These are phyloP conservation scores for Pleurotus ostreatus DNA, from an alignment of 768 basidiomycete genomes.

Conservation along the genomic window DNA sequence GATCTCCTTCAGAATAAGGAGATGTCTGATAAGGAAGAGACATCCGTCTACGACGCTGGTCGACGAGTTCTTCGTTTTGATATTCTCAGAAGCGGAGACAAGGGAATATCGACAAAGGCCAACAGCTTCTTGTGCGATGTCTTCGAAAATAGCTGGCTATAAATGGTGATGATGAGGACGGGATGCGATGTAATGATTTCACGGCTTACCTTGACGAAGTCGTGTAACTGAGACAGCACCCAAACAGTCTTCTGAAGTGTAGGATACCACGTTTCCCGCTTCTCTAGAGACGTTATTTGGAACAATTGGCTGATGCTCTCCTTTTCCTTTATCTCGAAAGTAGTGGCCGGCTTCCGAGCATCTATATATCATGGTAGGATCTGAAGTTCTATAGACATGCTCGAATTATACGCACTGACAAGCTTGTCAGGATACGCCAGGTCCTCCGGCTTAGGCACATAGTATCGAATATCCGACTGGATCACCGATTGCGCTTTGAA, in stretches of 20 bases:
- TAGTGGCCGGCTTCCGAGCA: conserved; percentile 38
- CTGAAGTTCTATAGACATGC: conserved; percentile 4
- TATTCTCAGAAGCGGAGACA: conserved; percentile 61
- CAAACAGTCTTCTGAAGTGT: conserved; percentile 85
- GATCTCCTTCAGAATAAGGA: conserved; percentile 90
- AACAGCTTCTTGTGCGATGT: conserved; percentile 93
- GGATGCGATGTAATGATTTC: neutral
- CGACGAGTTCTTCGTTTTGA: conserved; percentile 46
- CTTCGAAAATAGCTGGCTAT: conserved; percentile 93
- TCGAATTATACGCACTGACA: conserved; percentile 42
- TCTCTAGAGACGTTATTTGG: conserved; percentile 64
- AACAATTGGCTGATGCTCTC: conserved; percentile 68
- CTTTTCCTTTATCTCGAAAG: conserved; percentile 57
- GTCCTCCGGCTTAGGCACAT: conserved; percentile 72
- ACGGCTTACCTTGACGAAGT: conserved; percentile 79
- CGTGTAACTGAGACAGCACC: conserved; percentile 86
- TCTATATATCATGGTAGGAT: conserved; percentile 23
- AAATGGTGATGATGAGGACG: neutral
- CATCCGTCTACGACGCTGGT: conserved; percentile 59
- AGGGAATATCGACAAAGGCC: conserved; percentile 80
- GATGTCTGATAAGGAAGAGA: conserved; percentile 86
- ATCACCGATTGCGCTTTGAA: conserved; percentile 95
- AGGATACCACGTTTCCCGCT: conserved; percentile 89
- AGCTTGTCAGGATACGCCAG: conserved; percentile 85
- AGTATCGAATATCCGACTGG: conserved; percentile 84